phyloP scores from a whole-genome alignment of 345 rosid genomes.

The Bruguiera parviflora region DNA sequence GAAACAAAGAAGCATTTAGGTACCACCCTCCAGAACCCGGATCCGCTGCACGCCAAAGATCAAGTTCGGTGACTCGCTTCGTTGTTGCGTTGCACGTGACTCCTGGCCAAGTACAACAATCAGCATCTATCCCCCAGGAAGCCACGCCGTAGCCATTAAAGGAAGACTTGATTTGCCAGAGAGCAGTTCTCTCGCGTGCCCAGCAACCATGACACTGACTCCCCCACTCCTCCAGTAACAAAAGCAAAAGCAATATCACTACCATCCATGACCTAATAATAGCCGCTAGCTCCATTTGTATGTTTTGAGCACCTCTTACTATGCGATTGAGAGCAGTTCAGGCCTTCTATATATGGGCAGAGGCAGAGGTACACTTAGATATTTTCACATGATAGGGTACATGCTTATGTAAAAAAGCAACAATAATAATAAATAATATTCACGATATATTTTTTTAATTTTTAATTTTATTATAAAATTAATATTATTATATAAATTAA shows the following conservation, averaged over 20 bases:
- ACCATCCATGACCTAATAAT: not conserved
- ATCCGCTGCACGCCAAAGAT: not conserved
- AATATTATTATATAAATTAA: too few species aligned
- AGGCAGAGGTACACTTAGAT: too few species aligned
- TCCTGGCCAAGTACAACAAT: conserved; percentile 6
- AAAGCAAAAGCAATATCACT: not conserved
- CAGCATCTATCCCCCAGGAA: not conserved
- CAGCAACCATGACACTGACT: not conserved
- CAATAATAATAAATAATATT: too few species aligned
- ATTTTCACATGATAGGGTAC: too few species aligned
- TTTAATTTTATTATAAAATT: too few species aligned
- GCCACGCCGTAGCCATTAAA: not conserved
- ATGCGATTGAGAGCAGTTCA: too few species aligned
- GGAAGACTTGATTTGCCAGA: not conserved
- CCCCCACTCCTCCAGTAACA: not conserved
- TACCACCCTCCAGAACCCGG: not conserved
- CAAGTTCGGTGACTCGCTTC: not conserved
- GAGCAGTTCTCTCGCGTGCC: conserved; percentile 6
- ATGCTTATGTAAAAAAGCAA: too few species aligned
- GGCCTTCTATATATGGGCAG: too few species aligned
- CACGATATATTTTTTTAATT: too few species aligned
- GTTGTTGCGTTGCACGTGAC: not conserved
- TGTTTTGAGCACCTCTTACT: too few species aligned
- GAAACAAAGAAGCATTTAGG: conserved; percentile 13
- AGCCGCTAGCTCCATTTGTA: not conserved